Base-by-base conservation (phyloP, 2,329 filamentous ascomycete genomes). In the Fusarium keratoplasticum region DNA sequence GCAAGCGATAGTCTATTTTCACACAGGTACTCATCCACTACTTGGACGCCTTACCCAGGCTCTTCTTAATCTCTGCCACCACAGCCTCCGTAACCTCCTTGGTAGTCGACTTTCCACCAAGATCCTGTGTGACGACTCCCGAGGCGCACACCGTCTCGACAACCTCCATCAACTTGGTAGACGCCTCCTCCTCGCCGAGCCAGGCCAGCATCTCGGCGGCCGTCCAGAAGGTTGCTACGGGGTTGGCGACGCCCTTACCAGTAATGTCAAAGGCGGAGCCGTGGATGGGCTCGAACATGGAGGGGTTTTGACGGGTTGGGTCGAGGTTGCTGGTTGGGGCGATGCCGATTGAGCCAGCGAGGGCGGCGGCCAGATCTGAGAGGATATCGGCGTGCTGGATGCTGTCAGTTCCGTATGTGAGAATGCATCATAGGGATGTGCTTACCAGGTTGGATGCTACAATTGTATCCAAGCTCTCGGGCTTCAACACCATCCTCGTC, bases 281-380 rank as follows among this genome's bases (percentile, higher is more conserved):
- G 74, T 90, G 88, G 62, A 91, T 90, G 0, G 89, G 89, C 82
- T 91, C 89, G 70, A 91, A 91, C 87, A 91, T 90, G 62, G 85
- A 87, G 73, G 89, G 74, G 81, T 89, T 78, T 80, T 88, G 31
- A 79, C 88, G 79, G 1, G 82, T 84, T 1, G 92, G 91, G 73
- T 94, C 91, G 1, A 94, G 84, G 74, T 93, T 93, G 58, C 87
- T 89, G 0, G 91, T 93, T 4, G 92, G 91, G 5, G 92, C 92
- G 67, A 94, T 93, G 10, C 92, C 92, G 69, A 94, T 94, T 3
- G 89, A 91, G 0, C 92, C 92, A 4, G 92, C 92, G 8, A 94
- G 83, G 0, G 91, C 91, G 16, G 92, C 92, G 7, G 92, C 92
- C 22, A 94, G 84, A 76, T 94, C 92, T 1, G 91, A 93, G 6